Evolutionary conservation across 306 rosid species (phyloP).

Genomic region (Bauhinia variegata): DNA sequence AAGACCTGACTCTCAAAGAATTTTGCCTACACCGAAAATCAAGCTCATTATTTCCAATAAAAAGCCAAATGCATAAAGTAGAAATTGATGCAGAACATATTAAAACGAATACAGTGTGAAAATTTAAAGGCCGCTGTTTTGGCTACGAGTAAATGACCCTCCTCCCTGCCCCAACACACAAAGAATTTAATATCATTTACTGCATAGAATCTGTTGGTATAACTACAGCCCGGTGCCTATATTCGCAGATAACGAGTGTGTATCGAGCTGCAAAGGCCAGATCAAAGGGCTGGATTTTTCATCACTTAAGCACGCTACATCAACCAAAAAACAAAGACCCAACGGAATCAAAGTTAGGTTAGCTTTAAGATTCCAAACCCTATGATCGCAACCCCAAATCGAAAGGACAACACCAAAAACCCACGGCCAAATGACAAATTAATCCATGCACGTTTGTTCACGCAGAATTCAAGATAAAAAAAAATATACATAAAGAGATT

Average conservation of each 20-base stretch:
- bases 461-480: constrained; percentile 22
- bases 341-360: constrained; percentile 5
- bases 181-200: not conserved
- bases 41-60: constrained; percentile 16
- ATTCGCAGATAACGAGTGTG: not conserved
- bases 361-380: not conserved
- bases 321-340: not conserved
- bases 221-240: not conserved
- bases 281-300: constrained; percentile 9
- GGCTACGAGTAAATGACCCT: not conserved
- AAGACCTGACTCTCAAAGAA: not conserved
- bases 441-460: constrained; percentile 11
- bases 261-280: constrained; percentile 9
- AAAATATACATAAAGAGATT: not conserved
- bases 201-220: not conserved
- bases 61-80: not conserved
- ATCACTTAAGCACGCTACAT: not conserved
- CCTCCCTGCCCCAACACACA: not conserved
- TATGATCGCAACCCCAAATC: constrained; percentile 37
- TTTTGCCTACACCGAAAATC: not conserved
- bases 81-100: not conserved
- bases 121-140: not conserved
- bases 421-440: not conserved
- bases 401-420: not conserved
- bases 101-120: not conserved